A percentile compares a stretch with the other conserved stretches of the same genome.
Evolutionary conservation across 306 rosid species (phyloP).

Genomic region (Aeschynomene evenia): DNA sequence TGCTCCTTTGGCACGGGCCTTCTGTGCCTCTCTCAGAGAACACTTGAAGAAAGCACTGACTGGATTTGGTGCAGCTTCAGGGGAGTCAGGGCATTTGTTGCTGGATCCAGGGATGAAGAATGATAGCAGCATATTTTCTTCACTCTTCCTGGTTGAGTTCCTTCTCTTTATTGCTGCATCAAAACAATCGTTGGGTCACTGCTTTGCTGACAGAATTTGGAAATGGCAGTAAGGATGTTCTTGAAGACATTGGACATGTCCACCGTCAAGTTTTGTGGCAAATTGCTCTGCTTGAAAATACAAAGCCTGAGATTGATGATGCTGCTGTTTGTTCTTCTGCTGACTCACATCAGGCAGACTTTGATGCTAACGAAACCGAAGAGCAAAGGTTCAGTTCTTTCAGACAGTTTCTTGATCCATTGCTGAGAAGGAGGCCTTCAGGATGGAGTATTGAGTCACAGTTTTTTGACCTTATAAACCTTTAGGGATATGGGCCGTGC

Average conservation of each 20-base stretch:
- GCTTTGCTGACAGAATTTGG: conserved; percentile 92
- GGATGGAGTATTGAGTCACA: conserved; percentile 97
- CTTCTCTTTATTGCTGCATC: conserved; percentile 96
- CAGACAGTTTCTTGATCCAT: conserved; percentile 93
- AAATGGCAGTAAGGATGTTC: conserved; percentile 86
- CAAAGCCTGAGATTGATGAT: conserved; percentile 67
- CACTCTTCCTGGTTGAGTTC: conserved; percentile 91
- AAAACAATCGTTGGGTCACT: conserved; percentile 91
- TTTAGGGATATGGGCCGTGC: conserved; percentile 94
- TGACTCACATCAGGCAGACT: conserved; percentile 67
- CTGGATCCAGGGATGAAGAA: conserved; percentile 73
- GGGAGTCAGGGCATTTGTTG: conserved; percentile 64
- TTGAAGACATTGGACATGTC: conserved; percentile 83
- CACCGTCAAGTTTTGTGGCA: conserved; percentile 95
- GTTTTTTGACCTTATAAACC: conserved; percentile 84
- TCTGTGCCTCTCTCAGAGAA: conserved; percentile 78
- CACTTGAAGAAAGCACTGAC: conserved; percentile 81
- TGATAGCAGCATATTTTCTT: conserved; percentile 63
- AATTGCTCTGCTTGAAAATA: conserved; percentile 80
- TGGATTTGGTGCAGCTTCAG: conserved; percentile 60
- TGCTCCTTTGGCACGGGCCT: conserved; percentile 79
- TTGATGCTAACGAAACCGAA: conserved; percentile 64
- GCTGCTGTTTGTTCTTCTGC: conserved; percentile 60
- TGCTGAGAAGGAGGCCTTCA: conserved; percentile 80
- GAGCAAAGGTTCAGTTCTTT: conserved; percentile 92